Base-by-base conservation (phyloP, 306 rosid species). In the Ormosia semicastrata region DNA sequence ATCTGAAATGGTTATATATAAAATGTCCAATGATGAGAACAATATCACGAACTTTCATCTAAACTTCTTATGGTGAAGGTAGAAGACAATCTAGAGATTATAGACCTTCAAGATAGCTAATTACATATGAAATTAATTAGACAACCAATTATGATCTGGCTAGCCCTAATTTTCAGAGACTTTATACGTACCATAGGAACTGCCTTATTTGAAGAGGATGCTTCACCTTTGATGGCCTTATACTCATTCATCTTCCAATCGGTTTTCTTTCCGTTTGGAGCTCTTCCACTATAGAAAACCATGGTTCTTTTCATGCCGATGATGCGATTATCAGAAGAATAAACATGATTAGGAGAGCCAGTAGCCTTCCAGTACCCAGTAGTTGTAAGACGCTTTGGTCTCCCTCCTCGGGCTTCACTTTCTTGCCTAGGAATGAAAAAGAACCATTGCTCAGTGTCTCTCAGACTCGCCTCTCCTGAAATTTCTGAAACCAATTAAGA, bases 171-270 rank as follows among this genome's bases (percentile, higher is more conserved):
- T 53, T 17, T 58, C 6, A 18, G n/a, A 67, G 36, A 40, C 34
- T 10, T 18, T 3, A 13, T 47, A 36, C 53, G 33, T 78, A 82
- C 85, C 88, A 1, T 50, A 8, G 85, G 88, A 81, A 54, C 11
- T 5, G 81, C 0, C 12, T 33, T 18, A 7, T 46, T 54, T 34
- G 90, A 77, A 14, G 91, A 67, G 7, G 91, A 78, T 4, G 83
- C 24, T 4, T 81, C 65, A 14, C 24, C 50, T 49, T 85, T 63
- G 40, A 87, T 74, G 73, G 93, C 89, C 66, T 91, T 95, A 18
- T 95, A 95, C 76, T 95, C 99, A 2, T 95, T 95, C 95, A 95
- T 93, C 78, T 93, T 95, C 99, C 99, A 95, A n/a, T 91, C 92
- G 2, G 98, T 93, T 83, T 93, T 95, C 17, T 0, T 53, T 15